Percentiles rank a stretch among this genome's conserved stretches.
Evolutionary conservation across 139 green algal genomes (phyloP).

Genomic region (Chlamydomonas schloesseri): DNA sequence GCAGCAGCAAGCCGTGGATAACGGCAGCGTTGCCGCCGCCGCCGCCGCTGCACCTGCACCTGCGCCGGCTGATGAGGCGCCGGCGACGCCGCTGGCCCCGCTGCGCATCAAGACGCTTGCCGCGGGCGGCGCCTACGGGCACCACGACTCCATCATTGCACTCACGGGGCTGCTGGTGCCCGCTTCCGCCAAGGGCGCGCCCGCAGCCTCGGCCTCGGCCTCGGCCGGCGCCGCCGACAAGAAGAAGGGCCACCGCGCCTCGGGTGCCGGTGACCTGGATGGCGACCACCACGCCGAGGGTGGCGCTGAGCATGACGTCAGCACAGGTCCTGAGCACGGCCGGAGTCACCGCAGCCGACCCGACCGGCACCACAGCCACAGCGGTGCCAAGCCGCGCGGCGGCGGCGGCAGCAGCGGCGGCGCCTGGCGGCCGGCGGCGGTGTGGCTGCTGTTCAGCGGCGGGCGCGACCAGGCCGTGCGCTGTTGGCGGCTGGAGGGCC

Average conservation of each 20-base stretch:
- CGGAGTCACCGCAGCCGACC: not conserved
- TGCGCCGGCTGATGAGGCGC: no score
- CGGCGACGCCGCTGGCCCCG: not conserved
- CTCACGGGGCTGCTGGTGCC: not conserved
- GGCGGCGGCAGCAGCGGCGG: not conserved
- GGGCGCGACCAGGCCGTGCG: slow-evolving; percentile 33
- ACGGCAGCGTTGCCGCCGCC: no score
- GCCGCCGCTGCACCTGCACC: no score
- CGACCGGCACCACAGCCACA: no score
- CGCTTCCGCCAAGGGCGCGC: no score
- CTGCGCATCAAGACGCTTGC: not conserved
- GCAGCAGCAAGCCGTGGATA: no score
- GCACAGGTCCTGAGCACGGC: not conserved
- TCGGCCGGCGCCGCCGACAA: not conserved
- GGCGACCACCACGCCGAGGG: no score
- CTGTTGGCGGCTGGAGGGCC: slow-evolving; percentile 24
- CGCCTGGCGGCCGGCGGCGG: not conserved
- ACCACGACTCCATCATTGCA: slow-evolving; percentile 27
- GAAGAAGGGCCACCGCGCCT: not conserved
- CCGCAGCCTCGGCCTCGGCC: not conserved
- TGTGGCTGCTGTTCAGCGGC: slow-evolving; percentile 35
- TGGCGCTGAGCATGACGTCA: no score
- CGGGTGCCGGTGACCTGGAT: no score
- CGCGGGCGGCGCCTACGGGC: not conserved
- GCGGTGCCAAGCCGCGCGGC: not conserved